phyloP scores from a whole-genome alignment of 2,329 filamentous ascomycete genomes.

The Chaetomiaceae sp. region DNA sequence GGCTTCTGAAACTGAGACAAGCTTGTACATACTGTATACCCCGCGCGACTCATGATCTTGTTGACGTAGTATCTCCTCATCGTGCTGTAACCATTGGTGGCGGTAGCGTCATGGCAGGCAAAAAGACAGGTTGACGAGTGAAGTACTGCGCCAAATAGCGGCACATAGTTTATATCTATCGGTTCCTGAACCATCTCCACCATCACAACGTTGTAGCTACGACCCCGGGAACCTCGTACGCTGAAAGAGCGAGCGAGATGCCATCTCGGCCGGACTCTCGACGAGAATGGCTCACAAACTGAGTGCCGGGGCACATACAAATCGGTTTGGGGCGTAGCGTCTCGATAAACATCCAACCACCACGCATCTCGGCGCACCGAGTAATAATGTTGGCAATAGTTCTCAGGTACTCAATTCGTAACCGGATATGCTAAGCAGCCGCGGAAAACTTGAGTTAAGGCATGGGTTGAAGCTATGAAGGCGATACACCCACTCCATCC shows the following conservation, averaged over 20 bases:
- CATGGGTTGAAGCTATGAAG: too few relatives aligned
- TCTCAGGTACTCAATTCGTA: too few relatives aligned
- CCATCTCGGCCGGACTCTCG: background rate
- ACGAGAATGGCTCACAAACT: background rate
- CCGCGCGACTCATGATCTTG: too few relatives aligned
- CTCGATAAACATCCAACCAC: background rate
- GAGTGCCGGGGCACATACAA: background rate
- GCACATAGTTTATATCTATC: background rate
- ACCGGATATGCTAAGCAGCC: too few relatives aligned
- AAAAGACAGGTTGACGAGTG: background rate
- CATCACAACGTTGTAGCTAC: background rate
- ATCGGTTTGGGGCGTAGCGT: background rate
- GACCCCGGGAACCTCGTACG: background rate
- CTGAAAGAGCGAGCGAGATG: background rate
- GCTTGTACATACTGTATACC: too few relatives aligned
- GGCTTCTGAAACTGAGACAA: too few relatives aligned
- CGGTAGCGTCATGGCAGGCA: background rate
- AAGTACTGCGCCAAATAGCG: background rate
- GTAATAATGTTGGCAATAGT: too few relatives aligned
- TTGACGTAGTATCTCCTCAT: too few relatives aligned
- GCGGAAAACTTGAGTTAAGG: too few relatives aligned
- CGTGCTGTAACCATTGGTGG: background rate
- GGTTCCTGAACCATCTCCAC: background rate
- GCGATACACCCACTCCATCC: too few relatives aligned
- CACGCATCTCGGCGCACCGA: background rate